Evolutionary conservation across 805 yeast species (phyloP).

Genomic region (Candida railenensis): DNA sequence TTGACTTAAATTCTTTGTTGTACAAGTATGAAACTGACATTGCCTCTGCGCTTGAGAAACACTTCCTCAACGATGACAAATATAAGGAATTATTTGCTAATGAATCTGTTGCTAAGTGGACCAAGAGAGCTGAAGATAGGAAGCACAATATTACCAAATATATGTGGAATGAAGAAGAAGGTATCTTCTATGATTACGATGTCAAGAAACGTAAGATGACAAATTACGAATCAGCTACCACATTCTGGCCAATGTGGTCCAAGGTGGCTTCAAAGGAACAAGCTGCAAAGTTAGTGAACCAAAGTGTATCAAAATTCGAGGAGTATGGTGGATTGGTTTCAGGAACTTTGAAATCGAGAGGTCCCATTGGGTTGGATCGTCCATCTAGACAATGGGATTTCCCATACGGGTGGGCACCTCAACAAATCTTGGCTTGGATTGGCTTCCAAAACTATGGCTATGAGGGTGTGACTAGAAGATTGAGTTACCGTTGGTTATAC

Average conservation of each 20-base stretch:
- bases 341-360: constrained; percentile 74
- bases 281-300: constrained; percentile 59
- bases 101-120: constrained; percentile 62
- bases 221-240: constrained; percentile 80
- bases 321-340: constrained; percentile 86
- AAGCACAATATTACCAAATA: constrained; percentile 58
- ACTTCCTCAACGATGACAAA: constrained; percentile 51
- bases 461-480: constrained; percentile 59
- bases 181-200: constrained; percentile 84
- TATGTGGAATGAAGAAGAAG: constrained; percentile 79
- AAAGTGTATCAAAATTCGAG: constrained; percentile 70
- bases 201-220: constrained; percentile 54
- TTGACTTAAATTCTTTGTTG: constrained; percentile 80
- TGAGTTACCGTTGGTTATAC: constrained; percentile 85
- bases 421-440: constrained; percentile 91
- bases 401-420: constrained; percentile 99
- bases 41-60: constrained; percentile 55
- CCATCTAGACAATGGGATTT: constrained; percentile 98
- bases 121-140: constrained; percentile 52
- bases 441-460: constrained; percentile 78
- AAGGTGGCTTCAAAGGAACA: constrained; percentile 63
- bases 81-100: constrained; percentile 14
- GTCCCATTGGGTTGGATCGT: constrained; percentile 62
- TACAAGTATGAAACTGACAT: constrained; percentile 91
- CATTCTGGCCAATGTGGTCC: constrained; percentile 92